Evolutionary conservation across 2,329 filamentous ascomycete species (phyloP).

Genomic region (Didymosphaeria variabile): DNA sequence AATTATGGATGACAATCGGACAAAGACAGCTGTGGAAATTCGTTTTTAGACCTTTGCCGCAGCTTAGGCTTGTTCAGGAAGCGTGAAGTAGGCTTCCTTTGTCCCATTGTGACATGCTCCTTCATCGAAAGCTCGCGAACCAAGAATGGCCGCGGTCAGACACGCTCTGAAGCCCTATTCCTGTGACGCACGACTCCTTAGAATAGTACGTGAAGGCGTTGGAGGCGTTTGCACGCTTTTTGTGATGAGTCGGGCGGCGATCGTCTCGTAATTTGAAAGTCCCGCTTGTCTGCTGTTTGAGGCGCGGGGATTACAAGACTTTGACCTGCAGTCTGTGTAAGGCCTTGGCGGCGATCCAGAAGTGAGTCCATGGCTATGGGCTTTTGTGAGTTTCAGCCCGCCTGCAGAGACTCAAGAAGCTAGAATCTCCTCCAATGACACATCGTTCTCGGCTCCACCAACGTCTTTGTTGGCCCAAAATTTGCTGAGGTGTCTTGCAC

Average conservation of each 20-base stretch:
- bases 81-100: constrained; percentile 12
- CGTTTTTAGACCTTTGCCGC: constrained; percentile 40
- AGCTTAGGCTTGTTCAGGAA: constrained; percentile 28
- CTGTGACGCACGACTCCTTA: not conserved
- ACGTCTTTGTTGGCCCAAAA: constrained; percentile 79
- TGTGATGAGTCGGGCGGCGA: not conserved
- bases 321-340: not conserved
- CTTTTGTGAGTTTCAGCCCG: not conserved
- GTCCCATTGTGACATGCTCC: constrained; percentile 12
- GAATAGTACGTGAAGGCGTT: not conserved
- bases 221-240: not conserved
- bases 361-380: not conserved
- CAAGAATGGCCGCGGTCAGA: not conserved
- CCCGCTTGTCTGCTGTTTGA: not conserved
- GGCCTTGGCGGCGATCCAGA: constrained; percentile 1
- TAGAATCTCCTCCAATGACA: constrained; percentile 66
- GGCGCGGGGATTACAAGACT: constrained; percentile 5
- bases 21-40: constrained; percentile 33
- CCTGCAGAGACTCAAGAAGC: constrained; percentile 39
- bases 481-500: constrained; percentile 82
- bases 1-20: constrained; percentile 40
- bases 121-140: constrained; percentile 1
- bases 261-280: not conserved
- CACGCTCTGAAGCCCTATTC: not conserved
- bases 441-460: constrained; percentile 59